Base-by-base conservation (phyloP, 2,329 filamentous ascomycete genomes). In the Atkinsonella texensis region DNA sequence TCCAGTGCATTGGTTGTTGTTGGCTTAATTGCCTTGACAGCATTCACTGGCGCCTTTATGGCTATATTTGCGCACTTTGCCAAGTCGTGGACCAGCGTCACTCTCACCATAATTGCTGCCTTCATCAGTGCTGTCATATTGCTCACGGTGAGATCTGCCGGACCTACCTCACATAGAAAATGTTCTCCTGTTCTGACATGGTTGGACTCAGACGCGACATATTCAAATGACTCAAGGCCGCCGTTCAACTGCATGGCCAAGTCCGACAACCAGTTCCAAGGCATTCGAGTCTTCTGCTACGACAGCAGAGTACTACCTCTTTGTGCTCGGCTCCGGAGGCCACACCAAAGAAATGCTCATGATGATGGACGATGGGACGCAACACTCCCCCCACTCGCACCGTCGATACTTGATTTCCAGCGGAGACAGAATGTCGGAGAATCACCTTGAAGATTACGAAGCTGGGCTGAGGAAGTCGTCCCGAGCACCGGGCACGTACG, bases 331-430 rank as follows among this genome's bases (percentile, higher is more conserved):
- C 49, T 94, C 87, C 2, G 93, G 93, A 33, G 93, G 93, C 1
- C 93, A 98, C 69, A 96, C 93, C 0, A 84, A 89, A 46, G 93
- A 98, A 68, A 95, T 98, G 86, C 75, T 95, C 56, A 82, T 85
- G 62, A 86, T 96, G 72, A 80, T 98, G 59, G 72, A 74, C 52
- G 71, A 74, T 58, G 78, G 76, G 57, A 79, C 77, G 62, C 73
- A 72, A 53, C 68, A 69, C 40, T 74, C 73, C 56, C 44, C 64
- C 50, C 64, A 67, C 61, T 69, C 83, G 69, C 83, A 87, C 60
- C 80, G 93, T 28, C 91, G 88, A 31, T 98, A 95, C 66, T 70
- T 95, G 20, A 75, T 94, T 51, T 86, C 84, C 56, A 81, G 79
- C 1, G 89, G 86, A 0, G 93, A 98, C 63, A 68, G 65, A 9